phyloP scores from a whole-genome alignment of 768 basidiomycete species.

The Pulveroboletus sp. region DNA sequence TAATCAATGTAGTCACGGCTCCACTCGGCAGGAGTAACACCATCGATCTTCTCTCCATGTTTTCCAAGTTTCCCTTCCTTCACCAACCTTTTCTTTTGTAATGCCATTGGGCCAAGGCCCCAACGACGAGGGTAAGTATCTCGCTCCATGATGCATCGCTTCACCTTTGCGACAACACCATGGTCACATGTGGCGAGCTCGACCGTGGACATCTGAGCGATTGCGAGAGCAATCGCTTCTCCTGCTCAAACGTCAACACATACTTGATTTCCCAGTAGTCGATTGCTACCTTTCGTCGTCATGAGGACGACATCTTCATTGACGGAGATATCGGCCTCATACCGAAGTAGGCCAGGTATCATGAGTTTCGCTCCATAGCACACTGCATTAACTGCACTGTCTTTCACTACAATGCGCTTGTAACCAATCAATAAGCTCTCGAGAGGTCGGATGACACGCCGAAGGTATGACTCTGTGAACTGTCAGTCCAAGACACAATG shows the following conservation, averaged over 20 bases:
- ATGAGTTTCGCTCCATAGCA: slow-evolving; percentile 99
- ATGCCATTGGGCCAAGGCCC: slow-evolving; percentile 96
- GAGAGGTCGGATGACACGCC: slow-evolving; percentile 89
- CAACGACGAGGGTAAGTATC: slow-evolving; percentile 97
- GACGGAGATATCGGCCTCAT: slow-evolving; percentile 90
- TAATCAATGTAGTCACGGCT: slow-evolving; percentile 92
- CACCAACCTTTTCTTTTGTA: slow-evolving; percentile 97
- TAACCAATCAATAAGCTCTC: slow-evolving; percentile 93
- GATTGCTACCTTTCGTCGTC: slow-evolving; percentile 85
- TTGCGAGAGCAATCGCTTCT: slow-evolving; percentile 90
- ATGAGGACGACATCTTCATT: slow-evolving; percentile 97
- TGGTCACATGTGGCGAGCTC: slow-evolving; percentile 98
- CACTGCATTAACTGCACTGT: slow-evolving; percentile 97
- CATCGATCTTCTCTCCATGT: slow-evolving; percentile 84
- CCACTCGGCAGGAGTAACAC: slow-evolving; percentile 89
- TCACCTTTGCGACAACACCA: slow-evolving; percentile 98
- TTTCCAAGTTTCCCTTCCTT: slow-evolving; percentile 97
- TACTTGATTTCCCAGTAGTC: not conserved
- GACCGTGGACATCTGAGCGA: slow-evolving; percentile 98
- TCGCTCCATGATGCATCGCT: slow-evolving; percentile 99
- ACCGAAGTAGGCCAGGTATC: slow-evolving; percentile 97
- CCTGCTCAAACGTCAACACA: slow-evolving; percentile 37
- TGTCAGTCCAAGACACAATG: slow-evolving; percentile 11
- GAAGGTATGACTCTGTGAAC: slow-evolving; percentile 83
- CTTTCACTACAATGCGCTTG: slow-evolving; percentile 98